Conservation (phyloP, 2,329 filamentous ascomycete genomes). For the Microsporum ferrugineum region DNA sequence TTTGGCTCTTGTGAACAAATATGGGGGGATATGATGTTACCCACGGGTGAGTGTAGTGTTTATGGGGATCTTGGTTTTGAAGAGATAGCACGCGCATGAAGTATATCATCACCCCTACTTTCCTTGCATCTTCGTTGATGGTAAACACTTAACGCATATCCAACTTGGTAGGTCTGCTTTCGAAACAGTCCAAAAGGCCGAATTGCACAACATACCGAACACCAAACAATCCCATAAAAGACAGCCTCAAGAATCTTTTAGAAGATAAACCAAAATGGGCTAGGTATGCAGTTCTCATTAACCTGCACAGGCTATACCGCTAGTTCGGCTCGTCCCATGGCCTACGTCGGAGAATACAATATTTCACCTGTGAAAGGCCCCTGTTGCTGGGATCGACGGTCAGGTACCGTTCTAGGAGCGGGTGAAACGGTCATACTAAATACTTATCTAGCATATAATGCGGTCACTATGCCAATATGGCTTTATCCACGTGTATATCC, state of each 20-base stretch:
- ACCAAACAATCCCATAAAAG: too few relatives aligned
- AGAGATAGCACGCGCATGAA: not conserved
- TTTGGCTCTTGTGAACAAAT: not conserved
- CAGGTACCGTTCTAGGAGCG: not conserved
- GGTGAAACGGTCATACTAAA: not conserved
- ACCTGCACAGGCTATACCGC: not conserved
- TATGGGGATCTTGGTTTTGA: not conserved
- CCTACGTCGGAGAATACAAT: not conserved
- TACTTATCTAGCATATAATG: not conserved
- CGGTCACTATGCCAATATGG: not conserved
- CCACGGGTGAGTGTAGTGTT: not conserved
- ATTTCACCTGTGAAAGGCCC: not conserved
- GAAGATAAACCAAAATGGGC: too few relatives aligned
- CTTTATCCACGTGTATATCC: not conserved
- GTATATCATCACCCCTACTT: too few relatives aligned
- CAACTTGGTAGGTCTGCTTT: not conserved
- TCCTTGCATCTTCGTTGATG: not conserved
- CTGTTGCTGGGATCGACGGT: not conserved
- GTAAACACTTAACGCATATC: not conserved
- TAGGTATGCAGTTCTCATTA: too few relatives aligned
- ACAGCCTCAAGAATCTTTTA: too few relatives aligned
- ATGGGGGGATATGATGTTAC: not conserved
- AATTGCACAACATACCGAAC: too few relatives aligned
- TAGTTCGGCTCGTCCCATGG: not conserved
- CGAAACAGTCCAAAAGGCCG: too few relatives aligned